Percentiles rank a stretch among this genome's conserved stretches.
Conservation (phyloP, 805 yeast species). For the Metschnikowia colocasiae region DNA sequence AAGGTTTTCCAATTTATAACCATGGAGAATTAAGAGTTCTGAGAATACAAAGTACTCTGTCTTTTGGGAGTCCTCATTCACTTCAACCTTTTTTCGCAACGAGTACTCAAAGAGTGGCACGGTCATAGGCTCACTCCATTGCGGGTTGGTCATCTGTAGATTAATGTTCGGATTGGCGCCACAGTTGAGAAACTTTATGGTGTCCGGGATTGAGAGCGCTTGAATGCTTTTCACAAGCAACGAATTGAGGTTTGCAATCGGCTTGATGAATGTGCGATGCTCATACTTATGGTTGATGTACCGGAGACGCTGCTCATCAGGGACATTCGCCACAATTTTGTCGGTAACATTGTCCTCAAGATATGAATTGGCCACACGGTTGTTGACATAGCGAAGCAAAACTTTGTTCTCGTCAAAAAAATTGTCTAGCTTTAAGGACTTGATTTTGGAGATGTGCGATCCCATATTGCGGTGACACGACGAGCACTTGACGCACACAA, state of each 20-base stretch:
- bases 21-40: slow-evolving; percentile 57
- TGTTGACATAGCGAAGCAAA: slow-evolving; percentile 51
- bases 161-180: slow-evolving; percentile 47
- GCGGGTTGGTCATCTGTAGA: slow-evolving; percentile 28
- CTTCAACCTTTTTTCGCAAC: slow-evolving; percentile 39
- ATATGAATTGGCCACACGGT: slow-evolving; percentile 52
- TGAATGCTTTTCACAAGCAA: slow-evolving; percentile 51
- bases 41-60: slow-evolving; percentile 43
- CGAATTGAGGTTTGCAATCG: slow-evolving; percentile 24
- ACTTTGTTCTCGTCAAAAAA: slow-evolving; percentile 57
- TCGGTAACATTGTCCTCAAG: slow-evolving; percentile 47
- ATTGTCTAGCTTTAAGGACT: slow-evolving; percentile 74
- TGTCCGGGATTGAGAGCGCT: slow-evolving; percentile 43
- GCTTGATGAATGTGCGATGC: slow-evolving; percentile 42
- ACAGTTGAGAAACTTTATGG: slow-evolving; percentile 41
- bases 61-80: slow-evolving; percentile 9
- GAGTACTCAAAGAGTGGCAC: slow-evolving; percentile 47
- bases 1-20: slow-evolving; percentile 42
- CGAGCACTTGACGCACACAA: slow-evolving; percentile 80
- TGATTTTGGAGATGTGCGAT: slow-evolving; percentile 71
- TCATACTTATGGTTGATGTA: slow-evolving; percentile 68
- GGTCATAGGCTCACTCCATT: slow-evolving; percentile 18
- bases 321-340: slow-evolving; percentile 29
- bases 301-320: slow-evolving; percentile 47
- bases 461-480: slow-evolving; percentile 88